Evolutionary conservation across 2,329 filamentous ascomycete species (phyloP).

Genomic region (Emmonsia crescens): DNA sequence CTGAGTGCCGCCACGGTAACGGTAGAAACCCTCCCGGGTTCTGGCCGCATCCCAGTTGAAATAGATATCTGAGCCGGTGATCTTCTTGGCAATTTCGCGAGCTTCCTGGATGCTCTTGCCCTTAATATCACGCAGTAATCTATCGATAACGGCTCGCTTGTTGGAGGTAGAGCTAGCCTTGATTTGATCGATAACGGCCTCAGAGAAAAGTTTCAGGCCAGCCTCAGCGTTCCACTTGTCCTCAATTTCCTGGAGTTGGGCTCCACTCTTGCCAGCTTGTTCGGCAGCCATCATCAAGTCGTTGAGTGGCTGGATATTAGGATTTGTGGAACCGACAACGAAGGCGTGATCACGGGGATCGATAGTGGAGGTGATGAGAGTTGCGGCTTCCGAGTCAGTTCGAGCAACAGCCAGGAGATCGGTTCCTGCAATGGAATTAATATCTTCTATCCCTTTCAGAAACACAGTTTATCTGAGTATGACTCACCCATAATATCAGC

Average conservation of each 20-base stretch:
- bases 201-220: conserved; percentile 75
- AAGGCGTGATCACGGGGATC: conserved; percentile 91
- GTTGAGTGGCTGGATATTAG: conserved; percentile 68
- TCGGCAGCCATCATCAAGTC: conserved; percentile 88
- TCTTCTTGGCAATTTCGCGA: conserved; percentile 61
- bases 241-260: conserved; percentile 79
- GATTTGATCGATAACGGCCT: conserved; percentile 78
- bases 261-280: conserved; percentile 65
- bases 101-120: conserved; percentile 82
- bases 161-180: conserved; percentile 52
- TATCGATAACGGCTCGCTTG: conserved; percentile 55
- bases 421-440: conserved; percentile 41
- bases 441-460: background rate
- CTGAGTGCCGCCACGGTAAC: conserved; percentile 81
- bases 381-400: conserved; percentile 95
- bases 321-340: conserved; percentile 83
- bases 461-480: background rate
- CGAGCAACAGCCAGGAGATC: conserved; percentile 86
- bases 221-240: conserved; percentile 76
- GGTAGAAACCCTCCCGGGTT: conserved; percentile 90
- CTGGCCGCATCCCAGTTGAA: conserved; percentile 95
- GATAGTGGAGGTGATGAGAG: conserved; percentile 91
- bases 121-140: conserved; percentile 58
- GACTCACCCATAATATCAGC: conserved; percentile 87
- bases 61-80: conserved; percentile 71